These are phyloP conservation scores for Macrophomina phaseolina DNA, from an alignment of 2,329 filamentous ascomycete genomes.

Conservation along the genomic window DNA sequence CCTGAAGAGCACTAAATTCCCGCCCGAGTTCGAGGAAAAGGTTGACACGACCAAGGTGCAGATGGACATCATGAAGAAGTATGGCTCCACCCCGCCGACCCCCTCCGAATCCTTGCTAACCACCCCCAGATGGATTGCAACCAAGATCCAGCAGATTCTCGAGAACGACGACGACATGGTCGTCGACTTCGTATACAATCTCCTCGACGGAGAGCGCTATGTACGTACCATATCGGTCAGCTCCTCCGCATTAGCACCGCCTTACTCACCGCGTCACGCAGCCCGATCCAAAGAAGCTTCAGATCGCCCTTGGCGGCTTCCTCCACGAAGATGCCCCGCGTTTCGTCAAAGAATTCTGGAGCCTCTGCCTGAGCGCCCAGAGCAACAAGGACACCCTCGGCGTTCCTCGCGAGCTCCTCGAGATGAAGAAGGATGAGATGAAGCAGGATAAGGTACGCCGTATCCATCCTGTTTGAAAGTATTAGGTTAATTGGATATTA, in stretches of 20 bases:
- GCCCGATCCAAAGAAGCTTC: slow-evolving; percentile 94
- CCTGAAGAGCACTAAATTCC: slow-evolving; percentile 90
- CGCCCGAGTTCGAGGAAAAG: slow-evolving; percentile 89
- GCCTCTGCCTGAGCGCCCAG: slow-evolving; percentile 87
- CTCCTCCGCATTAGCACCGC: neutral
- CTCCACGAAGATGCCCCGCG: slow-evolving; percentile 86
- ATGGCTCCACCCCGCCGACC: slow-evolving; percentile 42
- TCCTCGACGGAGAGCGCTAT: slow-evolving; percentile 74
- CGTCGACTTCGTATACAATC: slow-evolving; percentile 77
- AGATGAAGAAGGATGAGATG: slow-evolving; percentile 94
- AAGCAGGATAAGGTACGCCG: slow-evolving; percentile 85
- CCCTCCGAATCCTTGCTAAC: slow-evolving; percentile 11
- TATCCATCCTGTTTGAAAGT: neutral
- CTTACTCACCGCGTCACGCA: slow-evolving; percentile 47
- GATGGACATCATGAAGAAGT: slow-evolving; percentile 97
- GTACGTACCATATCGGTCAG: slow-evolving; percentile 59
- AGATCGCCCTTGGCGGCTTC: slow-evolving; percentile 94
- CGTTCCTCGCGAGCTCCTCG: slow-evolving; percentile 90
- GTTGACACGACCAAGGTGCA: slow-evolving; percentile 99
- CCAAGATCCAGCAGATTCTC: slow-evolving; percentile 83
- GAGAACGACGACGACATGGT: slow-evolving; percentile 96
- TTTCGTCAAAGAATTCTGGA: slow-evolving; percentile 96
- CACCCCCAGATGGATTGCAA: slow-evolving; percentile 83
- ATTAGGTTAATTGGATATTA: slow-evolving; percentile 45
- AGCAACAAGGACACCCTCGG: slow-evolving; percentile 73